These are phyloP conservation scores for Evansstolkia leycettana DNA, from an alignment of 495 filamentous ascomycete genomes.

Conservation along the genomic window DNA sequence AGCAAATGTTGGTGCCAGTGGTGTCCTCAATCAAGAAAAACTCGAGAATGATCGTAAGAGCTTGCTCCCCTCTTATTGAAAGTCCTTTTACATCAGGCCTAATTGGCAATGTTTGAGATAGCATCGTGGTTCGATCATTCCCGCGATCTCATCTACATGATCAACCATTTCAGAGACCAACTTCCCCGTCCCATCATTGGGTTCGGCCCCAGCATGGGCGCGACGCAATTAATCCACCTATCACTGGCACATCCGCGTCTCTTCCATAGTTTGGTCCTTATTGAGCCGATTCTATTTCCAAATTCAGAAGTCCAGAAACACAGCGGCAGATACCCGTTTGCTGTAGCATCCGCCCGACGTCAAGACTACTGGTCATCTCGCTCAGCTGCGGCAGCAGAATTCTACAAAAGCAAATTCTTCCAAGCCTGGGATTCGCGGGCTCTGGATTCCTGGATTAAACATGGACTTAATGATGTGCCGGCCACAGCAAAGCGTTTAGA, in stretches of 20 bases:
- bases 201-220: slow-evolving; percentile 62
- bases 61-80: too few species aligned
- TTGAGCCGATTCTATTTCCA: slow-evolving; percentile 29
- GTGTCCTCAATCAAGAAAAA: slow-evolving; percentile 48
- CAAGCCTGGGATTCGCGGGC: slow-evolving; percentile 43
- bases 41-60: slow-evolving; percentile 51
- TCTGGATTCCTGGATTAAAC: slow-evolving; percentile 34
- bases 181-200: slow-evolving; percentile 60
- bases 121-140: slow-evolving; percentile 58
- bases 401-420: slow-evolving; percentile 39
- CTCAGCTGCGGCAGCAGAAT: slow-evolving; percentile 28
- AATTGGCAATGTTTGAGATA: background rate
- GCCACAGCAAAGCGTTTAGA: background rate
- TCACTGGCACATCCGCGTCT: slow-evolving; percentile 55
- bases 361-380: slow-evolving; percentile 44
- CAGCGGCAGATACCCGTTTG: background rate
- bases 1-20: slow-evolving; percentile 49
- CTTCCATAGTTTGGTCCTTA: slow-evolving; percentile 44
- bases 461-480: background rate
- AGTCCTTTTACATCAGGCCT: background rate
- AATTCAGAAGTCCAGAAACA: background rate
- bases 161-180: slow-evolving; percentile 49
- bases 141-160: slow-evolving; percentile 54
- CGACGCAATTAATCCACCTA: slow-evolving; percentile 31
- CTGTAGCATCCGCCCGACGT: slow-evolving; percentile 9